Conservation (phyloP, 2,329 filamentous ascomycete genomes). For the Uncinocarpus reesii region DNA sequence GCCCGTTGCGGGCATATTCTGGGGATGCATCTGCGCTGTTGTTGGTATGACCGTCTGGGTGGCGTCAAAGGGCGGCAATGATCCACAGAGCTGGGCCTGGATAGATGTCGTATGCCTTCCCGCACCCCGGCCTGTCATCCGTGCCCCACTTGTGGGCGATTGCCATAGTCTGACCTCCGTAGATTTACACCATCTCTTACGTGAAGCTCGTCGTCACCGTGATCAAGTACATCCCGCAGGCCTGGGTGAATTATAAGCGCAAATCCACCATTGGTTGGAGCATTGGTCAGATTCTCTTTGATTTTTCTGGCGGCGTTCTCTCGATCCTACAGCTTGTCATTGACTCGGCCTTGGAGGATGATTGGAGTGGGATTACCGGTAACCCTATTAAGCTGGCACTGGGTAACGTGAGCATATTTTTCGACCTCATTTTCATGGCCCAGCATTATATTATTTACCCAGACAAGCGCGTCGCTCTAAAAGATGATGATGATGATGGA, state of each 20-base stretch:
- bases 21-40: slow-evolving; percentile 51
- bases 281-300: slow-evolving; percentile 73
- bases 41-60: slow-evolving; percentile 35
- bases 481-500: slow-evolving; percentile 8
- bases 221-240: slow-evolving; percentile 87
- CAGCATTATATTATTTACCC: slow-evolving; percentile 81
- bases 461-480: slow-evolving; percentile 15
- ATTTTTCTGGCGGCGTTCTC: slow-evolving; percentile 69
- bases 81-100: slow-evolving; percentile 49
- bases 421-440: slow-evolving; percentile 73
- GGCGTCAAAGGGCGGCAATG: slow-evolving; percentile 33
- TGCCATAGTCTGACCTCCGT: slow-evolving; percentile 10
- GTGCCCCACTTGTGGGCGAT: slow-evolving; percentile 15
- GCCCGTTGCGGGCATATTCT: slow-evolving; percentile 58
- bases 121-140: not conserved
- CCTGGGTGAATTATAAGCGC: slow-evolving; percentile 70
- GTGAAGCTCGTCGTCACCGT: slow-evolving; percentile 82
- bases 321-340: slow-evolving; percentile 73
- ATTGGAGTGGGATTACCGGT: slow-evolving; percentile 84
- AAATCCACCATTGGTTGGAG: slow-evolving; percentile 81
- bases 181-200: slow-evolving; percentile 64
- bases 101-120: slow-evolving; percentile 48
- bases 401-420: slow-evolving; percentile 74
- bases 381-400: slow-evolving; percentile 86
- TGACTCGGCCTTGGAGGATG: slow-evolving; percentile 70